A percentile compares a stretch with the other conserved stretches of the same genome.
These are phyloP conservation scores for Piloderma croceum DNA, from an alignment of 768 basidiomycete species.

Conservation along the genomic window DNA sequence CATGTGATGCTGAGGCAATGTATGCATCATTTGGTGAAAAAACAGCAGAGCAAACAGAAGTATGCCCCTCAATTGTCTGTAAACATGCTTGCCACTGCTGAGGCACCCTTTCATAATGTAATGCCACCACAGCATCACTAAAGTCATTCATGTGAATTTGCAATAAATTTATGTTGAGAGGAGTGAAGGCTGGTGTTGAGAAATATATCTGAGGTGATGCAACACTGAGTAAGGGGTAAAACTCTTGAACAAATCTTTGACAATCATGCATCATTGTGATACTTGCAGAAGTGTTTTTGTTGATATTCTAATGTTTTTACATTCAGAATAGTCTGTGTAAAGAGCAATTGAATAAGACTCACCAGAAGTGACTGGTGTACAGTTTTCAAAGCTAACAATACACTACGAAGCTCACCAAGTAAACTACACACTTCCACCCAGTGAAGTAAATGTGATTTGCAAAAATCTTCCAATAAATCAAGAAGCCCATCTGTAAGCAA, in stretches of 20 bases:
- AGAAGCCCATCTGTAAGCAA: neutral
- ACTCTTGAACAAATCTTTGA: neutral
- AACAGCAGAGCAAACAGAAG: neutral
- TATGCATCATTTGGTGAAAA: neutral
- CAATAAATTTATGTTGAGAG: no score
- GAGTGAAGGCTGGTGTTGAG: no score
- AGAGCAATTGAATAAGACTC: no score
- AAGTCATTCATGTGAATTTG: neutral
- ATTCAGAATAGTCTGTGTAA: neutral
- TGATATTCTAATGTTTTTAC: neutral
- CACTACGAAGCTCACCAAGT: neutral
- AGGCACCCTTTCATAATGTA: neutral
- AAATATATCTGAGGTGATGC: no score
- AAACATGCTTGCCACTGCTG: neutral
- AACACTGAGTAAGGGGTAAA: neutral
- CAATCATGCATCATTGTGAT: neutral
- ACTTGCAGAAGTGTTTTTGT: neutral
- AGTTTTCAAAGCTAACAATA: no score
- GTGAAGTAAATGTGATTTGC: neutral
- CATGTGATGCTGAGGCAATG: neutral
- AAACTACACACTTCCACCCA: neutral
- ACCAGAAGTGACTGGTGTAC: no score
- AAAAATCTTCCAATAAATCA: neutral
- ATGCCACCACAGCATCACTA: neutral
- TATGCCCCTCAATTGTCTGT: neutral